Base-by-base conservation (phyloP, 257 asterid genomes). In the Lycium ferocissimum region DNA sequence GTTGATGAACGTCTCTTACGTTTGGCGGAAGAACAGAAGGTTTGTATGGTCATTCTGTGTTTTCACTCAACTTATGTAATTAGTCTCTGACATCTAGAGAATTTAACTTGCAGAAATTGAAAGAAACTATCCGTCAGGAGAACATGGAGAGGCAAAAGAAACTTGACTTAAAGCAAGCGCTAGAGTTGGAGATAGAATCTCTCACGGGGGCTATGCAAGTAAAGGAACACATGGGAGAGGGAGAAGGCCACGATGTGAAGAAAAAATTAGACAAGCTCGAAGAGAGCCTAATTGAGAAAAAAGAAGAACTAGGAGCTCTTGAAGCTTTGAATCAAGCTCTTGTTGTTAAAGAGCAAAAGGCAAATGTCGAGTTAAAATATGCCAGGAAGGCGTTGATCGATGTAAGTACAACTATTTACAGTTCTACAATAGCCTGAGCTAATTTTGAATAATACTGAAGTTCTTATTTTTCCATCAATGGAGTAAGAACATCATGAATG, bases 1-100 rank as follows among this genome's bases (percentile, higher is more conserved):
- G 91, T 93, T 38, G 93, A 89, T 81, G 91, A 89, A 82, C 86
- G 90, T 17, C 85, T 94, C 91, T 70, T 91, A 86, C 89, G 84
- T 81, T 90, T 95, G 85, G 96, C 92, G 12, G 92, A 93, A 80
- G 96, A 93, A 54, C 98, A 94, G 15, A 91, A 94, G 93, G 98
- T 93, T 56, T 47, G 84, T 35, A 18, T 76, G 58, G 67, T 57
- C 70, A 83, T 70, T 62, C 71, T 72, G 38, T 65, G 47, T 38
- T 26, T 57, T 35, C 18, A 71, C 37, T 35, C 65, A 14, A 26
- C 59, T 7, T 26, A 78, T 49, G 20, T 3, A 26, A 57, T 78
- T 78, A 78, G 33, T 33, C 49, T 78, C 45, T 78, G 65, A 85
- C 85, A 35, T 63, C 92, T 57, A 9, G 40, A 40, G 81, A 76